Evolutionary conservation across 805 yeast genomes (phyloP), one percentile per base, ranked within the genome.

Genomic region (Candida chauliodis): DNA sequence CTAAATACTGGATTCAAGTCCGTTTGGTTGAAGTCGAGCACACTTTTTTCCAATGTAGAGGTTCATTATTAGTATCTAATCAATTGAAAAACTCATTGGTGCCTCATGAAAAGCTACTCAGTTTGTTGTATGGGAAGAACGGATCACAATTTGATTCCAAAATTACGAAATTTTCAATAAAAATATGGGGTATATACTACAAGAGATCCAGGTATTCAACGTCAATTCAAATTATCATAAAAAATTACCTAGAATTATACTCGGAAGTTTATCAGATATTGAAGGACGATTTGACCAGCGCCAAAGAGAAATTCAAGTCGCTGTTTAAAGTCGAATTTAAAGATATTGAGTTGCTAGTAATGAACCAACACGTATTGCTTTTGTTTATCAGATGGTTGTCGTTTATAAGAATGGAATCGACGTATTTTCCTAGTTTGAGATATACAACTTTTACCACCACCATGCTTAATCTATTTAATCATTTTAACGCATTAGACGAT

Each of bases 381-480:
- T 36, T 49, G 13, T 47, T 51, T 38, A 40, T 52, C 7, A 45
- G 55, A 32, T 58, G 63, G 63, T 43, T 59, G 16, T 47, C 54
- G 11, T 52, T 61, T 33, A 43, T 58, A 9, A 47, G 52, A 25
- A 38, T 58, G 10, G 66, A 59, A 38, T 34, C 46, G 2, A 47
- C 44, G 13, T 55, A 61, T 44, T 61, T 57, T 36, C 61, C 66
- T 0, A 47, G 58, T 10, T 46, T 61, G 29, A 35, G 63, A 21
- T 58, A 48, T 36, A 39, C 54, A 3, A 47, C 57, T 15, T 59
- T 53, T 42, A 19, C 54, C n/a, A 55, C 64, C 10, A 26, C 57
- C 2, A 51, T 61, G 47, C 13, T 52, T 15, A 44, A 50, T 21
- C 15, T 50, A 16, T 56, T 56, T 36, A 59, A 59, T 40, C 56